Conservation (phyloP, 1,284 basidiomycete species). For the Cronartium quercuum region DNA sequence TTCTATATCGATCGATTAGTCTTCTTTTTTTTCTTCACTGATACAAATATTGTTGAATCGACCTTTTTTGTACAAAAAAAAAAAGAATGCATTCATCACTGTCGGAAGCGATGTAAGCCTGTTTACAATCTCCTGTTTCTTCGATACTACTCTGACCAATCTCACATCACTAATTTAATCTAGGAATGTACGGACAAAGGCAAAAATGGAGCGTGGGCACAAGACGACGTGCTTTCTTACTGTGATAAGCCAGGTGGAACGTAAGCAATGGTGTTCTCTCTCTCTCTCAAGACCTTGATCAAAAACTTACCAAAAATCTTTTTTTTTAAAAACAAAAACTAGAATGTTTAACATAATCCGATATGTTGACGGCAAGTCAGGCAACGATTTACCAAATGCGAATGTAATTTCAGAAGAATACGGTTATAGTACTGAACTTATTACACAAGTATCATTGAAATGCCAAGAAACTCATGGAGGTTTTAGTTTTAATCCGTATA, state of each 20-base stretch:
- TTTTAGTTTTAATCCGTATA: background rate
- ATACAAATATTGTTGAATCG: no score
- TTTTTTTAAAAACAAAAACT: background rate
- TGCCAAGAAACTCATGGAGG: constrained; percentile 18
- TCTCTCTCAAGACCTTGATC: background rate
- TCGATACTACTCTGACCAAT: no score
- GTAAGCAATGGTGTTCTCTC: background rate
- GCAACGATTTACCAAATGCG: constrained; percentile 14
- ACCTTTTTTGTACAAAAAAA: no score
- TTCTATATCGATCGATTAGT: background rate
- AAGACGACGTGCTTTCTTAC: constrained; percentile 5
- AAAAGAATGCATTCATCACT: constrained; percentile 34
- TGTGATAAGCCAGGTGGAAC: constrained; percentile 30
- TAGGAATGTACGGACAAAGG: constrained; percentile 23
- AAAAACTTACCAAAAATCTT: background rate
- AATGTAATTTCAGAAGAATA: constrained; percentile 8
- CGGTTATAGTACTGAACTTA: constrained; percentile 15
- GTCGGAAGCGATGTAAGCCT: constrained; percentile 3
- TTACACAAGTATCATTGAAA: constrained; percentile 3
- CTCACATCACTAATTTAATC: background rate
- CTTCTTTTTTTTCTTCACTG: background rate
- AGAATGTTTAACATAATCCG: constrained; percentile 11
- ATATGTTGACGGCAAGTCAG: background rate
- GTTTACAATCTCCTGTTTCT: no score
- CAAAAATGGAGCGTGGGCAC: constrained; percentile 15